phyloP scores from a whole-genome alignment of 2,329 filamentous ascomycete species.

The Penicillium sp. region DNA sequence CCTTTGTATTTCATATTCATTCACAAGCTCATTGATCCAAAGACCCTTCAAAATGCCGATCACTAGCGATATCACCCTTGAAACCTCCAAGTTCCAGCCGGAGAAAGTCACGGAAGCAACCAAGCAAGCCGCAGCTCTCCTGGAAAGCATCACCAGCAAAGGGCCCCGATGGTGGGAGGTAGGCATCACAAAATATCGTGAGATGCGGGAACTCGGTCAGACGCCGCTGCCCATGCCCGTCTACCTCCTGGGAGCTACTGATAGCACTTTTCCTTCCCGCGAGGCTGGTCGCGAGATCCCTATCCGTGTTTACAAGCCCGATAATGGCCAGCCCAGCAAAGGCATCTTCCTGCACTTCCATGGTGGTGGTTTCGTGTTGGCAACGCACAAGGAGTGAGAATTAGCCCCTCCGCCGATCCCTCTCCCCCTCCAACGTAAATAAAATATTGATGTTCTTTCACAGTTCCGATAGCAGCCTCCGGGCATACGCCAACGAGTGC shows the following conservation, averaged over 20 bases:
- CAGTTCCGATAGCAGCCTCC: slow-evolving; percentile 50
- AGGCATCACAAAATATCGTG: slow-evolving; percentile 55
- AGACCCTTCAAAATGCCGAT: background rate
- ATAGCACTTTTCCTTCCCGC: slow-evolving; percentile 53
- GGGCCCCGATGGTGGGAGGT: slow-evolving; percentile 56
- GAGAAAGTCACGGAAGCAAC: background rate
- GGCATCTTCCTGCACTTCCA: slow-evolving; percentile 59
- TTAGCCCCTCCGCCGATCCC: background rate
- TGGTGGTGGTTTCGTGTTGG: slow-evolving; percentile 49
- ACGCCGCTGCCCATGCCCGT: slow-evolving; percentile 51
- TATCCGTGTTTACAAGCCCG: slow-evolving; percentile 53
- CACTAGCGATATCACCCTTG: background rate
- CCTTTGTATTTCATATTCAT: background rate
- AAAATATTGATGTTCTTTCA: background rate
- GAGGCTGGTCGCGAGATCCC: slow-evolving; percentile 53
- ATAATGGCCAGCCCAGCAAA: slow-evolving; percentile 41
- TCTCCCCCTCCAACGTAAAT: background rate
- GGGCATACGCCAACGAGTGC: slow-evolving; percentile 51
- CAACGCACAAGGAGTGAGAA: slow-evolving; percentile 17
- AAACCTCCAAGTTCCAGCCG: background rate
- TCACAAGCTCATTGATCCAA: background rate
- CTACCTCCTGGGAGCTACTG: slow-evolving; percentile 48
- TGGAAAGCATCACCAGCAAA: slow-evolving; percentile 39
- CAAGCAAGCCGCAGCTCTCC: background rate
- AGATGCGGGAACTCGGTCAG: slow-evolving; percentile 56